Evolutionary conservation across 2,329 filamentous ascomycete genomes (phyloP), one percentile per base, ranked within the genome.

Genomic region (Fusarium pseudoanthophilum): DNA sequence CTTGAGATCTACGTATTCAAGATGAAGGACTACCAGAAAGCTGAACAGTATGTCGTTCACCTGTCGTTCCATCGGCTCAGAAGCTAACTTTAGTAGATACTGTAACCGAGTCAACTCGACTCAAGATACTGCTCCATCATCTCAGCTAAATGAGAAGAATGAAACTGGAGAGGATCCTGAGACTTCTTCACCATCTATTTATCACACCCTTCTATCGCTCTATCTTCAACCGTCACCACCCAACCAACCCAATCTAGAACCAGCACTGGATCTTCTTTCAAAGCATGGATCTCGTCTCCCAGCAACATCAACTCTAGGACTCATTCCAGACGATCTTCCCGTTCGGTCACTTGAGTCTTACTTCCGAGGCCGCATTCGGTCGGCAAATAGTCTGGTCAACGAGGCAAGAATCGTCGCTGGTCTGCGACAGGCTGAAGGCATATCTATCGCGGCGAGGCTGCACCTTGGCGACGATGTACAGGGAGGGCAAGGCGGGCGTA

Each of bases 1-100:
- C 85, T 99, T n/a, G 93, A 96, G 80, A 97, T 99, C 59, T 99
- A 97, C 80, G 95, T 98, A 34, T 99, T 98, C 84, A 96, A 95
- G 81, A 89, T 99, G 81, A 86, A 93, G 75, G 92, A 97, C 80
- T 95, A 93, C 71, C 85, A 85, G 18, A 98, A 97, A 82, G 96
- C 96, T 37, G 96, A 99, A 88, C 94, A 97, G 92, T 97, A 85
- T 70, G 91, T 86, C 52, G 20, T 34, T 55, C 30, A 32, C 32
- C 11, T 60, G 20, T 8, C 14, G 52, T 21, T 30, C 20, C 14
- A 52, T 16, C 15, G n/a, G 58, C 49, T 52, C 49, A 36, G 24
- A n/a, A 48, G 45, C 70, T 82, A 61, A 80, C 72, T 48, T 30
- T 10, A 21, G 37, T 64, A 94, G 92, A 74, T 94, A 99, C 83